Conservation (phyloP, 2,329 filamentous ascomycete species). For the Neoarthrinium moseri region DNA sequence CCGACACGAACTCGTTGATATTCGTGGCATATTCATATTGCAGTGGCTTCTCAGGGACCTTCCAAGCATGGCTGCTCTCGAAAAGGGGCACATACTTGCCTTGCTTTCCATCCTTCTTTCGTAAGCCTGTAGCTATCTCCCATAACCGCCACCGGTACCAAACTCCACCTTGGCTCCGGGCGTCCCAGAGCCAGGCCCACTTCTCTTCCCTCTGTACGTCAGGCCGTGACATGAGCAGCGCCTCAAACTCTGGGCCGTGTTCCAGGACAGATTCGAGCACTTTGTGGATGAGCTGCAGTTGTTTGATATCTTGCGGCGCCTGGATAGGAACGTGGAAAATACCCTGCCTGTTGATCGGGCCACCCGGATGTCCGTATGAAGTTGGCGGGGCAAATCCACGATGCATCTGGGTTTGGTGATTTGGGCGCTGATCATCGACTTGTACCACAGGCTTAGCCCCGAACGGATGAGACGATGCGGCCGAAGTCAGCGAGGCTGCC, state of each 20-base stretch:
- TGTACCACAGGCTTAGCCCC: constrained; percentile 68
- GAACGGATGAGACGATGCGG: constrained; percentile 65
- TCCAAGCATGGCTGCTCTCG: constrained; percentile 76
- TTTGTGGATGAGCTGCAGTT: constrained; percentile 82
- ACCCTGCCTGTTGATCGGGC: constrained; percentile 39
- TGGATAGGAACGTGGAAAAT: constrained; percentile 70
- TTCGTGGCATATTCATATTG: constrained; percentile 77
- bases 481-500: constrained; percentile 35
- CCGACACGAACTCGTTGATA: constrained; percentile 77
- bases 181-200: constrained; percentile 93
- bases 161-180: constrained; percentile 72
- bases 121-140: constrained; percentile 73
- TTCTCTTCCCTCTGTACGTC: constrained; percentile 84
- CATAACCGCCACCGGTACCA: constrained; percentile 94
- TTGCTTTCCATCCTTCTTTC: constrained; percentile 38
- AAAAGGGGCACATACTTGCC: constrained; percentile 66
- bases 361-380: constrained; percentile 56
- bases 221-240: constrained; percentile 81
- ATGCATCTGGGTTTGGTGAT: constrained; percentile 43
- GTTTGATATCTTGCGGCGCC: constrained; percentile 74
- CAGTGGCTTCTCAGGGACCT: constrained; percentile 69
- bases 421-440: constrained; percentile 29
- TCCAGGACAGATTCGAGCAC: constrained; percentile 77
- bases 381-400: constrained; percentile 75
- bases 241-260: constrained; percentile 86